Percentiles rank a stretch among this genome's conserved stretches.
phyloP scores from a whole-genome alignment of 768 basidiomycete species.

The Pluteus cervinus region DNA sequence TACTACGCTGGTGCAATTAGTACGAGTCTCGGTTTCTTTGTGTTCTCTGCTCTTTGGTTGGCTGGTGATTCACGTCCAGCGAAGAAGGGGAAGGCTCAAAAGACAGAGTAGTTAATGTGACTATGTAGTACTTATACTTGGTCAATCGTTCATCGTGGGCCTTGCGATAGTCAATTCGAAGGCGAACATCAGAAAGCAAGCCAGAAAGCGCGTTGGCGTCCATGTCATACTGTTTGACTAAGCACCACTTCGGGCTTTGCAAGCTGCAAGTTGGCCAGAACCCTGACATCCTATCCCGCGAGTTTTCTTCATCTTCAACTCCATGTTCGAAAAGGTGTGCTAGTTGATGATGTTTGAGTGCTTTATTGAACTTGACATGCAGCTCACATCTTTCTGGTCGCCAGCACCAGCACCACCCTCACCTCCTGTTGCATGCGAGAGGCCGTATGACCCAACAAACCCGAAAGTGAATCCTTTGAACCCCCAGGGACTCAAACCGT shows the following conservation, averaged over 20 bases:
- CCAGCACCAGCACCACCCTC: conserved; percentile 28
- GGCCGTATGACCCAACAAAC: conserved; percentile 64
- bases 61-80: conserved; percentile 70
- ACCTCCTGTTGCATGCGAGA: conserved; percentile 21
- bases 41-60: conserved; percentile 86
- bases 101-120: conserved; percentile 38
- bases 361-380: background rate
- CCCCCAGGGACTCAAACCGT: conserved; percentile 95
- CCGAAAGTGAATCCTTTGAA: conserved; percentile 86
- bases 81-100: conserved; percentile 41
- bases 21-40: conserved; percentile 77
- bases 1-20: conserved; percentile 91
- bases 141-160: too few relatives aligned
- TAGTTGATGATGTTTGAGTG: background rate
- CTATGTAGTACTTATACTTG: too few relatives aligned
- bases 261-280: too few relatives aligned
- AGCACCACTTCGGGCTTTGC: too few relatives aligned
- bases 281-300: too few relatives aligned
- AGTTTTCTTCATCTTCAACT: too few relatives aligned
- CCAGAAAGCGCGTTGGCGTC: too few relatives aligned
- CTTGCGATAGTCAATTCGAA: too few relatives aligned
- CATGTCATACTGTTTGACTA: too few relatives aligned
- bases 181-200: too few relatives aligned
- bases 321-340: conserved; percentile 39
- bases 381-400: conserved; percentile 53